Base-by-base conservation (phyloP, 2,329 filamentous ascomycete species). In the Diaporthe vexans region DNA sequence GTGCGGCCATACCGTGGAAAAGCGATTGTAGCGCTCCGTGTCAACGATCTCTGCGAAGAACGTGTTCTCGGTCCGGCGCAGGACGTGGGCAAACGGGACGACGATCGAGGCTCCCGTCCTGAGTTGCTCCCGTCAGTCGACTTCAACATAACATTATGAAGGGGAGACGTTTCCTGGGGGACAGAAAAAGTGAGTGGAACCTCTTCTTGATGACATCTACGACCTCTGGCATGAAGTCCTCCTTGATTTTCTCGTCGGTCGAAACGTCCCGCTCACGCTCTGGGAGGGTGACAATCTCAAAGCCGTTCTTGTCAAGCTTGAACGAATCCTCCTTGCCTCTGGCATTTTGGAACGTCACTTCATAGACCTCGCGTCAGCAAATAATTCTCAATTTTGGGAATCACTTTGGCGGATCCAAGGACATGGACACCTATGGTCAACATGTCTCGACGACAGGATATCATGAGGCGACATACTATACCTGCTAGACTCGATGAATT, bases 1-100 rank as follows among this genome's bases (percentile, higher is more conserved):
- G 79, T 91, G 90, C 2, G 90, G 88, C 37, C 83, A 79, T 24
- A 63, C 40, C 3, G 40, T 63, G 21, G 59, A 8, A 29, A 63
- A 63, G 0, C 76, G 67, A 33, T 72, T 73, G 85, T 88, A 86
- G 24, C 59, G 59, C 59, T 63, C 59, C 86, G 89, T 3, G 79
- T 90, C 91, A 15, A 68, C 37, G 9, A 29, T 29, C 59, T 54
- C 59, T 9, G 63, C 52, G 35, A 56, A 29, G 29, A 48, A 58
- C 51, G 11, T 63, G 59, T 73, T 43, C 48, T 52, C 54, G 71
- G 48, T 35, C 19, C 59, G 71, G 26, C 61, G 71, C n/a, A 73
- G 46, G 26, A 46, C 37, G 58, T 74, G 73, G 51, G 63, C 67
- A 29, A 74, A 74, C 19, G 71, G 54, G 29, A 72, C 48, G 8